These are phyloP conservation scores for Globisporangium canariense DNA, from an alignment of 352 stramenopile species.

Conservation along the genomic window DNA sequence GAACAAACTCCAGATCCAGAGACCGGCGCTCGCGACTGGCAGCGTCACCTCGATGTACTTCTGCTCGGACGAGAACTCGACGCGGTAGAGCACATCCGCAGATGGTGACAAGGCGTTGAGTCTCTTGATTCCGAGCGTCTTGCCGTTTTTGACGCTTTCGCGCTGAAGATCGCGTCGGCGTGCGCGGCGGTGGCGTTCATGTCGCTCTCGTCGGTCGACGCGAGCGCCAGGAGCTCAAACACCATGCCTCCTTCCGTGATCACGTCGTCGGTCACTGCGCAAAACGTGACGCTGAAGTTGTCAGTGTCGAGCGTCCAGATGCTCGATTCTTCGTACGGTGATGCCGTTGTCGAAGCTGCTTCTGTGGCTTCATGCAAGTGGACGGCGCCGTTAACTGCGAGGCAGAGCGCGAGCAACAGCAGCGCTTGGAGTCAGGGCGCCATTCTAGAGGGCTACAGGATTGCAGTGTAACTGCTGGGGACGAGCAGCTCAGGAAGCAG, in stretches of 20 bases:
- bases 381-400: not conserved
- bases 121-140: slow-evolving; percentile 1
- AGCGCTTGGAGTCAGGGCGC: not conserved
- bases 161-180: slow-evolving; percentile 8
- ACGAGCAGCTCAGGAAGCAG: not conserved
- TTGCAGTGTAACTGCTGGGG: not conserved
- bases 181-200: not conserved
- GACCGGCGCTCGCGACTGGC: slow-evolving; percentile 1
- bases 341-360: not conserved
- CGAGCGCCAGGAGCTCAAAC: slow-evolving; percentile 13
- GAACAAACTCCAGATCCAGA: no score
- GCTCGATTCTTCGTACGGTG: slow-evolving; percentile 6
- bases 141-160: slow-evolving; percentile 2
- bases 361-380: not conserved
- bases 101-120: not conserved
- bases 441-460: not conserved
- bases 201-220: slow-evolving; percentile 6
- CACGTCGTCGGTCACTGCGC: slow-evolving; percentile 3
- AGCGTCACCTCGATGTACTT: slow-evolving; percentile 17
- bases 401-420: not conserved
- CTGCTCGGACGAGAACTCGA: slow-evolving; percentile 17
- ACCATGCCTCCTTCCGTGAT: slow-evolving; percentile 10
- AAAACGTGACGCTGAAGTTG: slow-evolving; percentile 14
- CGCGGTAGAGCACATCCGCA: slow-evolving; percentile 22
- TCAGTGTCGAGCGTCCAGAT: slow-evolving; percentile 4